Percentiles rank a stretch among this genome's conserved stretches.
phyloP scores from a whole-genome alignment of 176 grass and related monocot genomes.

The Carex littledalei region DNA sequence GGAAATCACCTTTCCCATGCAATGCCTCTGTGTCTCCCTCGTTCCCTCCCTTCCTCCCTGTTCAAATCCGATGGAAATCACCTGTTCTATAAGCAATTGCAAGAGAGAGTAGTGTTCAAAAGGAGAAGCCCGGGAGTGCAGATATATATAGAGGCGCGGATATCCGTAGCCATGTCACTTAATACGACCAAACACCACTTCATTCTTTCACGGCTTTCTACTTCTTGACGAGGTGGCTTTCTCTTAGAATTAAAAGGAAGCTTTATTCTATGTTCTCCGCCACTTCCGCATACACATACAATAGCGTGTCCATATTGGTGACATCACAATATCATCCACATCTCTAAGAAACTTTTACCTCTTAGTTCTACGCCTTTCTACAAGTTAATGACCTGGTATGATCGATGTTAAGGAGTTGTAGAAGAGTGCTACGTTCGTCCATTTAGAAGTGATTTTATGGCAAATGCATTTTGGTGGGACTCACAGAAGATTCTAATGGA shows the following conservation, averaged over 20 bases:
- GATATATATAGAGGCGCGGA: neutral
- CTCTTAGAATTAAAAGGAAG: neutral
- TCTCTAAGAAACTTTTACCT: neutral
- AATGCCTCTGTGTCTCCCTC: neutral
- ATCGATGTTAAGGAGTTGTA: neutral
- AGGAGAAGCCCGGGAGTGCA: neutral
- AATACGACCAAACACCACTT: neutral
- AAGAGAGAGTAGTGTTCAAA: neutral
- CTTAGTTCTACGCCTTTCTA: neutral
- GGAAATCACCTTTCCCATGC: constrained; percentile 22
- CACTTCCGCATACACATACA: neutral
- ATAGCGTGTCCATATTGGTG: neutral
- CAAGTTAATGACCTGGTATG: neutral
- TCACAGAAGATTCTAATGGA: neutral
- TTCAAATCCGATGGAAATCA: neutral
- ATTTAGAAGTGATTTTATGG: neutral
- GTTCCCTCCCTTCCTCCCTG: neutral
- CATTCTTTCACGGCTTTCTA: neutral
- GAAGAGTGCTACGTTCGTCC: neutral
- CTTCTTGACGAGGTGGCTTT: neutral
- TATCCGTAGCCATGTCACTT: neutral
- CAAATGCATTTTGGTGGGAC: neutral
- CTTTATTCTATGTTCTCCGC: neutral
- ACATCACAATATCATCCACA: neutral
- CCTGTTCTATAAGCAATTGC: no score